Percentiles rank a stretch among this genome's conserved stretches.
phyloP scores from a whole-genome alignment of 1,284 basidiomycete genomes.

The Abortiporus biennis region DNA sequence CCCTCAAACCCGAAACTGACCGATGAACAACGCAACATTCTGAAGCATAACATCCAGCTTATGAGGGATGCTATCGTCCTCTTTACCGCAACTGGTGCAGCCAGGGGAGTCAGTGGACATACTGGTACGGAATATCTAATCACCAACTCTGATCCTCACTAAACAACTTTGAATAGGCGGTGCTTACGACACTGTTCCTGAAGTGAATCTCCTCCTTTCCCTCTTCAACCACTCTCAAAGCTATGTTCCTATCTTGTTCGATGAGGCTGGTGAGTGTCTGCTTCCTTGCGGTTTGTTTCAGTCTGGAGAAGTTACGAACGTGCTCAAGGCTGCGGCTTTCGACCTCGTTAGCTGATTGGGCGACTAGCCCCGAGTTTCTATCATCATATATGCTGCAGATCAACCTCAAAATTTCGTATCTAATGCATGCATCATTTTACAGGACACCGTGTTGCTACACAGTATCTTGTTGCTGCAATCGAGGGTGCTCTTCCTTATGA shows the following conservation, averaged over 20 bases:
- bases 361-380: no score
- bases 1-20: conserved; percentile 57
- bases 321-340: no score
- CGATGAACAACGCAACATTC: conserved; percentile 47
- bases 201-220: conserved; percentile 69
- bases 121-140: conserved; percentile 41
- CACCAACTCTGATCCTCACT: not conserved
- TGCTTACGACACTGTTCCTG: conserved; percentile 81
- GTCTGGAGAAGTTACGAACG: no score
- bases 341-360: no score
- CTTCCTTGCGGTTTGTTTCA: conserved; percentile 5
- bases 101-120: conserved; percentile 78
- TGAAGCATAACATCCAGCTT: conserved; percentile 68
- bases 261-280: conserved; percentile 60
- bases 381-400: no score
- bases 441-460: conserved; percentile 86
- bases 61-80: conserved; percentile 78
- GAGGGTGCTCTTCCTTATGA: conserved; percentile 67
- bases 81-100: conserved; percentile 78
- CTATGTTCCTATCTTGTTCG: conserved; percentile 64
- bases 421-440: no score
- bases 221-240: conserved; percentile 62
- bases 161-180: conserved; percentile 43
- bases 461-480: conserved; percentile 75
- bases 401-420: no score